Evolutionary conservation across 140 eudicot genomes (phyloP).

Genomic region (Oenanthe javanica): DNA sequence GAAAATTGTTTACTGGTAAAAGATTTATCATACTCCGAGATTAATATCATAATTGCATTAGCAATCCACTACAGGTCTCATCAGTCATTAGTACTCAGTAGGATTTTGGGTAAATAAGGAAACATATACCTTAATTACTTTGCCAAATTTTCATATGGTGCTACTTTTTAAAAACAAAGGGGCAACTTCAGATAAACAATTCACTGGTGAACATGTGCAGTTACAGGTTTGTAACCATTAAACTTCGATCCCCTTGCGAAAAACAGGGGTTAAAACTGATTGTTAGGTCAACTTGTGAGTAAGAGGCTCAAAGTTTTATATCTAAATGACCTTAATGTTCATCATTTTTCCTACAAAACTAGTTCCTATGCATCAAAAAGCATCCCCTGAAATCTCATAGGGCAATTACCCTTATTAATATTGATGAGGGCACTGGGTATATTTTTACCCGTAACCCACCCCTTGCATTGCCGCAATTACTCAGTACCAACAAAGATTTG

Average conservation of each 20-base stretch:
- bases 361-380: neutral
- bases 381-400: neutral
- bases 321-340: neutral
- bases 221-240: neutral
- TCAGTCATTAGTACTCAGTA: neutral
- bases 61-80: neutral
- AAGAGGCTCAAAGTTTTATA: neutral
- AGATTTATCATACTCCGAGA: neutral
- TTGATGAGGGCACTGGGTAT: too few species aligned
- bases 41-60: neutral
- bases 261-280: neutral
- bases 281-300: neutral
- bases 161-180: neutral
- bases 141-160: neutral
- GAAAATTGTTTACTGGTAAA: neutral
- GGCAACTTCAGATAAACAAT: neutral
- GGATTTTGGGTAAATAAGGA: neutral
- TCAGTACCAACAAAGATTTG: neutral
- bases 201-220: neutral
- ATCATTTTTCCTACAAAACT: too few species aligned
- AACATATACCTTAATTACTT: neutral
- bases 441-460: neutral
- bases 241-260: neutral
- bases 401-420: neutral
- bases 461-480: neutral